Evolutionary conservation across 1,284 basidiomycete species (phyloP).

Genomic region (Tranzscheliella williamsii): DNA sequence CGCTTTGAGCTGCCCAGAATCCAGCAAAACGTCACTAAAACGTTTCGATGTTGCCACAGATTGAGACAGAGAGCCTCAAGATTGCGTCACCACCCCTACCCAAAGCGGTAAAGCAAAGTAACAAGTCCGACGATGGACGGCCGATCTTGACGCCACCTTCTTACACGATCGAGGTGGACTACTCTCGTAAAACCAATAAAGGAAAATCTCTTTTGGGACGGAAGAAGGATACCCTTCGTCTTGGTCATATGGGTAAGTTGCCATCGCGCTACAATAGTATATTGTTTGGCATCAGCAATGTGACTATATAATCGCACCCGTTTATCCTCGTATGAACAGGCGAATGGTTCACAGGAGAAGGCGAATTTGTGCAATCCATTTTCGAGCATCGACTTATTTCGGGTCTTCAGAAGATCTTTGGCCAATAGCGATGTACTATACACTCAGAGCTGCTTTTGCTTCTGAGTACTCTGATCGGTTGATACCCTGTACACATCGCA

Average conservation of each 20-base stretch:
- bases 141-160: conserved; percentile 43
- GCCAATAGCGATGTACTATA: too few species aligned
- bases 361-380: conserved; percentile 50
- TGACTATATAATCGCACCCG: too few species aligned
- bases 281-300: too few species aligned
- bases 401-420: conserved; percentile 42
- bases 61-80: conserved; percentile 44
- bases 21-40: neutral
- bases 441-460: too few species aligned
- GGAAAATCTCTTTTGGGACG: conserved; percentile 28
- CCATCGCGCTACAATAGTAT: too few species aligned
- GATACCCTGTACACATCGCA: too few species aligned
- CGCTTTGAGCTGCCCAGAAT: neutral
- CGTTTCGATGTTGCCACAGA: conserved; percentile 14
- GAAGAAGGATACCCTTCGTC: conserved; percentile 30
- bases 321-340: too few species aligned
- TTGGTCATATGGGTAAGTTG: conserved; percentile 53
- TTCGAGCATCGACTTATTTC: conserved; percentile 48
- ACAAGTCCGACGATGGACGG: conserved; percentile 25
- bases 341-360: conserved; percentile 59
- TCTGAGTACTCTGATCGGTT: too few species aligned
- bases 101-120: conserved; percentile 16
- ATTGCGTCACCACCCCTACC: conserved; percentile 43
- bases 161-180: conserved; percentile 46
- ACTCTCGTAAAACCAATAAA: conserved; percentile 39